These are phyloP conservation scores for Theileria sp. DNA, from an alignment of 169 alveolate species.

Conservation along the genomic window DNA sequence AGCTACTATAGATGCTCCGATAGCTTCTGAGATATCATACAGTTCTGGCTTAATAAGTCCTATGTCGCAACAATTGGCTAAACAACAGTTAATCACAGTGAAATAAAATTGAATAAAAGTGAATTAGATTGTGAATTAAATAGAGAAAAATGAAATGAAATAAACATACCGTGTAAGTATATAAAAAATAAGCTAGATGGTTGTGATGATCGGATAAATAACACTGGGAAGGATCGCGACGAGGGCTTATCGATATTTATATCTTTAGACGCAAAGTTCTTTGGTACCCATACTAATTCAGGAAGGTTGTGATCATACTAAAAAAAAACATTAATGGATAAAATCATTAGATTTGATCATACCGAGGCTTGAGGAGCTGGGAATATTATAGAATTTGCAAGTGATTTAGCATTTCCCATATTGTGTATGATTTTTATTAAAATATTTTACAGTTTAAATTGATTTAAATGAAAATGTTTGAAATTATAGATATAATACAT, in stretches of 20 bases:
- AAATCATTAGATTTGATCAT: neutral
- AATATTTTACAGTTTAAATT: neutral
- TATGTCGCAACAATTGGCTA: constrained; percentile 82
- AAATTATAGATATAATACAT: neutral
- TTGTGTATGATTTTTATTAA: neutral
- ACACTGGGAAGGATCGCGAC: constrained; percentile 61
- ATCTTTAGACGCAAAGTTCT: constrained; percentile 49
- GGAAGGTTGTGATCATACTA: constrained; percentile 55
- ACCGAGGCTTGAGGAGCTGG: constrained; percentile 70
- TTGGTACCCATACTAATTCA: constrained; percentile 64
- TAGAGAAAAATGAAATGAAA: neutral
- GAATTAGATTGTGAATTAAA: neutral
- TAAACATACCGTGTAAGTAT: constrained; percentile 53
- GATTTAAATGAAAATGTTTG: neutral
- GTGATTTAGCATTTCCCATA: constrained; percentile 56
- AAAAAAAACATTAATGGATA: neutral
- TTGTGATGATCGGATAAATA: constrained; percentile 43
- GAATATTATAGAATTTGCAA: constrained; percentile 56
- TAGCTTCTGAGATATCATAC: constrained; percentile 60
- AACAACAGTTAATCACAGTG: neutral
- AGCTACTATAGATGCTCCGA: constrained; percentile 74
- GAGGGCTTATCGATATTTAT: constrained; percentile 5
- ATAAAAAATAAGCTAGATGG: constrained; percentile 48
- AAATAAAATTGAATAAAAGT: neutral
- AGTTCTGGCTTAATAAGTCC: constrained; percentile 81